Base-by-base conservation (phyloP, 768 basidiomycete genomes). In the Mycena latifolia region DNA sequence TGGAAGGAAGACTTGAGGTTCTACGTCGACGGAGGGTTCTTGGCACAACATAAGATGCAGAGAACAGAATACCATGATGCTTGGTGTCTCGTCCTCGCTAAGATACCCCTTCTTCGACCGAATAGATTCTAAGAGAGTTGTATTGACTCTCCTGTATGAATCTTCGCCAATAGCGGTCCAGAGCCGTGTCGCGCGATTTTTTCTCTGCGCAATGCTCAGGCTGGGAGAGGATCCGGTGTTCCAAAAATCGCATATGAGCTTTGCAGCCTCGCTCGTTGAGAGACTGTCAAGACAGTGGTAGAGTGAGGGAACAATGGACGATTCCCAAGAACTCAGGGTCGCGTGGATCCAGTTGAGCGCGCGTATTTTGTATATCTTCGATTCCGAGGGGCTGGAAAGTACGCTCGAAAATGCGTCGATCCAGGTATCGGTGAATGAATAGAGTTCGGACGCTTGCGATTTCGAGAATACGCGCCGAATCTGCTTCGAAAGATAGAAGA, bases 371-470 rank as follows among this genome's bases (percentile, higher is more conserved):
- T 56, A 45, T 28, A 46, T 28, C 35, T 28, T 56, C 6, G 41
- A 41, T 39, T 56, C 55, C 43, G 35, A 25, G 28, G 55, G n/a
- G 7, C 28, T 41, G 14, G 55, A 56, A 56, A 56, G 41, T 6
- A 10, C 29, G 11, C n/a, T 8, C n/a, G 17, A 18, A 45, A 45
- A 56, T 45, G 55, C 12, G 37, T 56, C 55, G 5, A n/a, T 56
- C 55, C 55, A 56, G 15, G 41, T 46, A 28, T 56, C 55, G 29
- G 55, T 31, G 18, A 45, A 31, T 31, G 55, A 56, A 41, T 45
- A 31, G 28, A 55, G n/a, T 1, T 41, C 15, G 25, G 37, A 55
- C 35, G 11, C 37, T 4, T 1, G 15, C 2, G 53, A n/a, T 35
- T 39, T 35, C 20, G 54, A 43, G 37, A 55, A 55, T 8, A 28